phyloP scores from a whole-genome alignment of 208 protist species.

The Crithidia mellificae region DNA sequence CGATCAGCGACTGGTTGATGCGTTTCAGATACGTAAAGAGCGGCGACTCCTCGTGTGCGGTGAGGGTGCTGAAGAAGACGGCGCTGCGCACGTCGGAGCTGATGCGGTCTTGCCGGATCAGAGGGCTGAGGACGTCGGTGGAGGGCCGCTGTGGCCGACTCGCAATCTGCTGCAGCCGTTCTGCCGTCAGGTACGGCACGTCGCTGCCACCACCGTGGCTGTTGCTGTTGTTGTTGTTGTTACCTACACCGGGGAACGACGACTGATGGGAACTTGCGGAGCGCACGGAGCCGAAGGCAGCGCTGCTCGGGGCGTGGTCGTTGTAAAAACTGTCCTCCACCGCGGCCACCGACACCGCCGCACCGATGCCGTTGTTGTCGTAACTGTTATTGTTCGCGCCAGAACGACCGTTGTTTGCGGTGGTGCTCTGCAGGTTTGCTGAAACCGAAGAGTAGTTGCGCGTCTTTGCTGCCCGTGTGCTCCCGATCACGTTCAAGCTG shows the following conservation, averaged over 20 bases:
- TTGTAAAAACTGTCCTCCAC: conserved; percentile 6
- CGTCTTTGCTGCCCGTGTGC: not conserved
- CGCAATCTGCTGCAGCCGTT: conserved; percentile 9
- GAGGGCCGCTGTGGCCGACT: not conserved
- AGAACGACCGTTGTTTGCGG: too few relatives aligned
- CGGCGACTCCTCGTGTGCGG: conserved; percentile 14
- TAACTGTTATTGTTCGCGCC: too few relatives aligned
- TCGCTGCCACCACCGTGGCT: not conserved
- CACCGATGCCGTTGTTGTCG: not conserved
- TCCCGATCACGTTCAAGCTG: not conserved
- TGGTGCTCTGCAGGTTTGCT: too few relatives aligned
- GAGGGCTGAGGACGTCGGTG: not conserved
- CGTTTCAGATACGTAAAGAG: conserved; percentile 24
- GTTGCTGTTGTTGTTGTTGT: too few relatives aligned
- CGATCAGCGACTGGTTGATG: conserved; percentile 23
- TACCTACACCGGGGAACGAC: conserved; percentile 6
- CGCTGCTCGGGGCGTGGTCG: conserved; percentile 9
- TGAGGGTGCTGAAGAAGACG: conserved; percentile 9
- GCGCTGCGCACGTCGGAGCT: not conserved
- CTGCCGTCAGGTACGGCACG: not conserved
- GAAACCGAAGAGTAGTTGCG: not conserved
- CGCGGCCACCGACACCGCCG: not conserved
- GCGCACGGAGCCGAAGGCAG: conserved; percentile 25
- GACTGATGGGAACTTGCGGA: conserved; percentile 15
- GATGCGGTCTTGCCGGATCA: not conserved